phyloP scores from a whole-genome alignment of 495 filamentous ascomycete species.

The Immersiella caudata region DNA sequence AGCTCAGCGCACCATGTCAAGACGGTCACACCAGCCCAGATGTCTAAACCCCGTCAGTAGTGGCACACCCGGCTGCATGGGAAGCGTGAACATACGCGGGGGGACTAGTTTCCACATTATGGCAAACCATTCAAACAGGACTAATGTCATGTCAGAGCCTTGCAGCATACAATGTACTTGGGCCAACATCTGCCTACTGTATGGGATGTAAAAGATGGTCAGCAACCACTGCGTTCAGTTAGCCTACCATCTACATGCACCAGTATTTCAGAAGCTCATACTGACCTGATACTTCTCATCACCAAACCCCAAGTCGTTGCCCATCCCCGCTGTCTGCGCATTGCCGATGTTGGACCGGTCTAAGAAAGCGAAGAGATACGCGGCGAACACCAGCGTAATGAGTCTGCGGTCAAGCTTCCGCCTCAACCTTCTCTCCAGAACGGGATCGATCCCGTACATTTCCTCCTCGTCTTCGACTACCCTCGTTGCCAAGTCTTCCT shows the following conservation, averaged over 20 bases:
- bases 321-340: constrained; percentile 59
- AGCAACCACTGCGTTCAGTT: constrained; percentile 62
- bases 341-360: constrained; percentile 74
- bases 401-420: constrained; percentile 62
- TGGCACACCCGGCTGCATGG: constrained; percentile 3
- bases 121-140: constrained; percentile 68
- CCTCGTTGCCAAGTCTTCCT: neutral
- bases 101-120: constrained; percentile 74
- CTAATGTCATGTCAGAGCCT: constrained; percentile 31
- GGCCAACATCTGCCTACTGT: constrained; percentile 38
- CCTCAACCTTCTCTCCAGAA: constrained; percentile 58
- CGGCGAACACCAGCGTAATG: constrained; percentile 53
- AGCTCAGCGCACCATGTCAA: constrained; percentile 25
- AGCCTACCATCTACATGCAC: neutral
- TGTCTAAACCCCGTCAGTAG: constrained; percentile 40
- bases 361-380: constrained; percentile 66
- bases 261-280: neutral
- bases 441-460: constrained; percentile 48
- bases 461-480: neutral
- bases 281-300: constrained; percentile 43
- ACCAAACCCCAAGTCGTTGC: constrained; percentile 44
- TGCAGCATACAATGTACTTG: neutral
- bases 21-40: constrained; percentile 39
- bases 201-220: constrained; percentile 76
- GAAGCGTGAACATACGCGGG: constrained; percentile 38